These are phyloP conservation scores for Tillandsia leiboldiana DNA, from an alignment of 176 grass and related monocot genomes.

Conservation along the genomic window DNA sequence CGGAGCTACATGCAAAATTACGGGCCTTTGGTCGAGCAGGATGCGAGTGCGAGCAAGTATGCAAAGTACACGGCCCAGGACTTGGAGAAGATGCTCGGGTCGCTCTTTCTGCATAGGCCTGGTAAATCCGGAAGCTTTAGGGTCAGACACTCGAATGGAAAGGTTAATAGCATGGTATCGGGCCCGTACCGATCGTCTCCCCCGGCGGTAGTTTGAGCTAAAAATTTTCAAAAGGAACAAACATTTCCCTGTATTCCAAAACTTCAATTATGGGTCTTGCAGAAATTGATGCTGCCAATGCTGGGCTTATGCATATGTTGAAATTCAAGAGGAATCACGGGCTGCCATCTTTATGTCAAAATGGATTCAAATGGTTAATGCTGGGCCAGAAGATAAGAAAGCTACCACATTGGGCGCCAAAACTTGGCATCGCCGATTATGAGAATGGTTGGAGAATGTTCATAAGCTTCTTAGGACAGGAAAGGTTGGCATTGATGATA, in stretches of 20 bases:
- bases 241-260: neutral
- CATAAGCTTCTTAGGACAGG: neutral
- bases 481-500: neutral
- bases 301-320: neutral
- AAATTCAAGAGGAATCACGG: neutral
- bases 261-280: neutral
- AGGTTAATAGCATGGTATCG: conserved; percentile 31
- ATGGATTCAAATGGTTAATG: neutral
- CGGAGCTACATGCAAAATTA: conserved; percentile 97
- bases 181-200: conserved; percentile 61
- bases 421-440: neutral
- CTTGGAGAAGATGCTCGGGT: conserved; percentile 69
- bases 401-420: neutral
- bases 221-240: neutral
- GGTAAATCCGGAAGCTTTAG: conserved; percentile 60
- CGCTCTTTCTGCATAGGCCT: conserved; percentile 44
- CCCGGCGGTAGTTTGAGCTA: conserved; percentile 19
- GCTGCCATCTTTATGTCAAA: neutral
- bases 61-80: conserved; percentile 68
- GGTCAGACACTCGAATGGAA: conserved; percentile 54
- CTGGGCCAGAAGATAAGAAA: neutral
- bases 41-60: conserved; percentile 60
- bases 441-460: neutral
- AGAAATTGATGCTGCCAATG: neutral
- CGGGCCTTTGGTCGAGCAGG: conserved; percentile 83